These are phyloP conservation scores for Colletotrichum chlorophyti DNA, from an alignment of 2,329 filamentous ascomycete genomes.

Conservation along the genomic window DNA sequence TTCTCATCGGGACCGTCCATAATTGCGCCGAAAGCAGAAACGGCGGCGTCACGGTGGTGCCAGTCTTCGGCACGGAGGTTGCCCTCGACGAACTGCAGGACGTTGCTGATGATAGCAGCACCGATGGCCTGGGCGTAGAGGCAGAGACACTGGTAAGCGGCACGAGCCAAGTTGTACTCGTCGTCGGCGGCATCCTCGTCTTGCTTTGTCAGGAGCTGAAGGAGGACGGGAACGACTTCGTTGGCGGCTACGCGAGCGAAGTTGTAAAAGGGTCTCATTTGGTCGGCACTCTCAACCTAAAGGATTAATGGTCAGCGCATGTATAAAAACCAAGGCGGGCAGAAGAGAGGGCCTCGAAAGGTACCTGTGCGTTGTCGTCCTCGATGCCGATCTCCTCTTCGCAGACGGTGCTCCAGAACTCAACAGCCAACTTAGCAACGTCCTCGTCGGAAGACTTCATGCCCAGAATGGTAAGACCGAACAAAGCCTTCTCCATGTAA, in stretches of 20 bases:
- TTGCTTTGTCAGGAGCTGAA: conserved; percentile 91
- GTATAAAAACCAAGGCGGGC: conserved; percentile 11
- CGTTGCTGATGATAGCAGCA: conserved; percentile 81
- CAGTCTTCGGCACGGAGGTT: conserved; percentile 92
- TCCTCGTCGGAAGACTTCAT: conserved; percentile 99
- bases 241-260: conserved; percentile 91
- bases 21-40: conserved; percentile 96
- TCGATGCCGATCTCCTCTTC: conserved; percentile 98
- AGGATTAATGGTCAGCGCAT: conserved; percentile 18
- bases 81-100: conserved; percentile 89
- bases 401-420: conserved; percentile 99
- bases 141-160: conserved; percentile 94
- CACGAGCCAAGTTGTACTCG: conserved; percentile 95
- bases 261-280: conserved; percentile 92
- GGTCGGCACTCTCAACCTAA: conserved; percentile 75
- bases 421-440: conserved; percentile 95
- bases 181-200: conserved; percentile 97
- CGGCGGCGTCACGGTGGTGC: conserved; percentile 93
- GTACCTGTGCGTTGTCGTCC: conserved; percentile 87
- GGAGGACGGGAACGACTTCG: conserved; percentile 91
- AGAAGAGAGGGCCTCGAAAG: no score
- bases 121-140: conserved; percentile 94
- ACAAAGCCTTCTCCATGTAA: conserved; percentile 99
- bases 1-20: conserved; percentile 98
- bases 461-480: conserved; percentile 94